These are phyloP conservation scores for Aspergillus nidulans DNA, from an alignment of 495 filamentous ascomycete species.

Conservation along the genomic window DNA sequence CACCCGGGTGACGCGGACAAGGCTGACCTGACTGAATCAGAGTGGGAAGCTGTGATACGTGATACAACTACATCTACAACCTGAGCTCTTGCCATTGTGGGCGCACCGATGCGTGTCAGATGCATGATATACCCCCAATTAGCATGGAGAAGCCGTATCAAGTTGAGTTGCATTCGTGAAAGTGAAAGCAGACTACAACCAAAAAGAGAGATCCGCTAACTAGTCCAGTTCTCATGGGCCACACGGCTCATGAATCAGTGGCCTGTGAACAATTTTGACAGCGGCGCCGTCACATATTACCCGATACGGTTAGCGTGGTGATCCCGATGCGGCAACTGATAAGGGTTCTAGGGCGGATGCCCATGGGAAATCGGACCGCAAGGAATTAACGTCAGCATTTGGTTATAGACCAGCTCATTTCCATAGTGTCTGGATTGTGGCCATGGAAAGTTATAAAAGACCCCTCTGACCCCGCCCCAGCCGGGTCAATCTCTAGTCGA, in stretches of 20 bases:
- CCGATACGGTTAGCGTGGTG: slow-evolving; percentile 16
- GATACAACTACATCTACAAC: background rate
- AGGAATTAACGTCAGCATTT: too few species aligned
- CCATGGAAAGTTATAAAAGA: slow-evolving; percentile 16
- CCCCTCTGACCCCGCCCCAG: background rate
- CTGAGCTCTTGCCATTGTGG: background rate
- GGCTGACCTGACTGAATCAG: too few species aligned
- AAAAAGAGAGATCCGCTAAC: too few species aligned
- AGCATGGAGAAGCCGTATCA: too few species aligned
- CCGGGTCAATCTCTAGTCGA: background rate
- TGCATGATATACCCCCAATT: background rate
- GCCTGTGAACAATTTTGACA: too few species aligned
- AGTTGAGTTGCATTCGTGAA: too few species aligned
- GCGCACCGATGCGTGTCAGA: background rate
- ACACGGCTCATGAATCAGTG: too few species aligned
- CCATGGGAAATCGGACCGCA: too few species aligned
- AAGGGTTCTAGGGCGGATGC: background rate
- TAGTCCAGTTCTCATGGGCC: too few species aligned
- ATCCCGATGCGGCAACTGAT: slow-evolving; percentile 20
- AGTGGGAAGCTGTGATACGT: background rate
- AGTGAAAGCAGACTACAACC: too few species aligned
- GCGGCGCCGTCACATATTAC: slow-evolving; percentile 29
- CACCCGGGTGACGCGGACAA: too few species aligned
- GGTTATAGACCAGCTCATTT: background rate
- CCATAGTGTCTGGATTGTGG: background rate